Percentiles rank a stretch among this genome's conserved stretches.
Evolutionary conservation across 2,329 filamentous ascomycete species (phyloP).

Genomic region (Fusarium humuli): DNA sequence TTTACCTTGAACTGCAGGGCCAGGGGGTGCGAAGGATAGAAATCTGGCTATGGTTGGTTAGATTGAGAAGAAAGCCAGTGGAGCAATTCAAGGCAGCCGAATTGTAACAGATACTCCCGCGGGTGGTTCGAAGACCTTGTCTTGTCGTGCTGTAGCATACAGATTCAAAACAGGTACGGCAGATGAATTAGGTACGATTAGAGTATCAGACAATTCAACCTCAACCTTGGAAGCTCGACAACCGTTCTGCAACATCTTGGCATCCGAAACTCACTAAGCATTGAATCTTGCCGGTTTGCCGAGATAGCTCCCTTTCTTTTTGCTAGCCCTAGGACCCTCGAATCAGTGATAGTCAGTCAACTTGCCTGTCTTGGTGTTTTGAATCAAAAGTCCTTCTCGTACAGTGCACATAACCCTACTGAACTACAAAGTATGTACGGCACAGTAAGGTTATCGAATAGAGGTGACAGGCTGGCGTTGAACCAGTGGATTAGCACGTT

Average conservation of each 20-base stretch:
- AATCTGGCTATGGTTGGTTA: background rate
- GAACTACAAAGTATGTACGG: background rate
- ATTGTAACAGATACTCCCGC: background rate
- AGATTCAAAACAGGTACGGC: background rate
- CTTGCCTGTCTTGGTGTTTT: slow-evolving; percentile 4
- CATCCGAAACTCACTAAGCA: slow-evolving; percentile 3
- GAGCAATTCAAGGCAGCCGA: background rate
- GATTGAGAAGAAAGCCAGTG: background rate
- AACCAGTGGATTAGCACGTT: slow-evolving; percentile 9
- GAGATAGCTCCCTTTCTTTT: background rate
- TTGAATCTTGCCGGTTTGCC: slow-evolving; percentile 19
- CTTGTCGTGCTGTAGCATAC: background rate
- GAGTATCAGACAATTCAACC: background rate
- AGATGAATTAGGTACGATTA: background rate
- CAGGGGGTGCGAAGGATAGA: slow-evolving; percentile 11
- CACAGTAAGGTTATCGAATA: background rate
- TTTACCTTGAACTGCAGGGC: slow-evolving; percentile 16
- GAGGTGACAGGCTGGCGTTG: background rate
- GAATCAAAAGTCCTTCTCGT: background rate
- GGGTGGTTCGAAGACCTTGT: background rate
- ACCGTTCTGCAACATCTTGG: background rate
- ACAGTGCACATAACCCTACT: background rate
- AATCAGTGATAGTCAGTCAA: slow-evolving; percentile 18
- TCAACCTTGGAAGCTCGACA: background rate
- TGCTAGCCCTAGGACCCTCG: slow-evolving; percentile 4